Conservation (phyloP, 768 basidiomycete genomes). For the Flagelloscypha sp. region DNA sequence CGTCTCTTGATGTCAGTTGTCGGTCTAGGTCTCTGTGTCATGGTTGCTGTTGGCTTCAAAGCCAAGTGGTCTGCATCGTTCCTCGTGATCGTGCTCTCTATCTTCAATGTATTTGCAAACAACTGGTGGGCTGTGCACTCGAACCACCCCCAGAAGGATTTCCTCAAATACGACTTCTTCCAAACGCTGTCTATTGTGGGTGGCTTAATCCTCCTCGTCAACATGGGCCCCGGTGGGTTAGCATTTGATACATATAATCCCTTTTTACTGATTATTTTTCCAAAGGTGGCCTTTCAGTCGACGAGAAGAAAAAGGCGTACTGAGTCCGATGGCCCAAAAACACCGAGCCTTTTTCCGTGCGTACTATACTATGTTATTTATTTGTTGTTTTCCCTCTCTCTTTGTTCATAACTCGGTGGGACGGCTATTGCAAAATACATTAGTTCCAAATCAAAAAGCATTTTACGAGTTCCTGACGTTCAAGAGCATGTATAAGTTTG, state of each 20-base stretch:
- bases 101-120: constrained; percentile 98
- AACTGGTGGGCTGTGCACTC: constrained; percentile 96
- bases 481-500: no score
- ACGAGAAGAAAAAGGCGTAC: constrained; percentile 98
- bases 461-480: no score
- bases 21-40: constrained; percentile 85
- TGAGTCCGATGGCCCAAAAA: constrained; percentile 28
- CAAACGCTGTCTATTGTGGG: constrained; percentile 98
- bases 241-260: background rate
- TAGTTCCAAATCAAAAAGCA: no score
- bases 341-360: no score
- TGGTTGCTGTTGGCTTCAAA: constrained; percentile 98
- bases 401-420: no score
- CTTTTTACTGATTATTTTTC: constrained; percentile 6
- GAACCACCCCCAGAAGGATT: constrained; percentile 92
- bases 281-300: constrained; percentile 86
- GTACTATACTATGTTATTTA: no score
- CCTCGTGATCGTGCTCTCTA: constrained; percentile 82
- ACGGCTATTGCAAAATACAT: no score
- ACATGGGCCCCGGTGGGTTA: constrained; percentile 86
- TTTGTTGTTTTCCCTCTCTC: no score
- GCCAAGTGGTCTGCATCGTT: constrained; percentile 98
- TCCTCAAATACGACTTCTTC: constrained; percentile 99
- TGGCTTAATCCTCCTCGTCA: constrained; percentile 92
- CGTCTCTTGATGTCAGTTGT: constrained; percentile 84